Percentiles rank a stretch among this genome's conserved stretches.
Evolutionary conservation across 108 stramenopile genomes (phyloP).

Genomic region (Hondaea fermentalgiana): DNA sequence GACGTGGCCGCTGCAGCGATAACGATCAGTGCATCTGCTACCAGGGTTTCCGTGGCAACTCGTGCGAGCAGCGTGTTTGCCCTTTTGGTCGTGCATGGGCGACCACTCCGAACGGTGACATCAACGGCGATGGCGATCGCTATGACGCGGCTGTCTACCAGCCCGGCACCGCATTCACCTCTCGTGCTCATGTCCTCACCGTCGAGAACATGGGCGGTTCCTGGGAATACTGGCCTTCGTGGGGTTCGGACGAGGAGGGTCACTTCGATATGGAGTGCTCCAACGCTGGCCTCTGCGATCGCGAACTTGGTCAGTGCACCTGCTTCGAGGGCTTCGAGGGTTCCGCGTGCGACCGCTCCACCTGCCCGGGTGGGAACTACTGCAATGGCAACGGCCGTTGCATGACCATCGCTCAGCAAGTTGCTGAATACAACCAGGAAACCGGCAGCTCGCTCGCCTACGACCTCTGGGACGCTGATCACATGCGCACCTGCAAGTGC

Average conservation of each 20-base stretch:
- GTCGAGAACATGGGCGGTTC: conserved; percentile 18
- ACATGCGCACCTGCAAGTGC: conserved; percentile 57
- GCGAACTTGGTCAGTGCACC: conserved; percentile 55
- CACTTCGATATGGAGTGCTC: conserved; percentile 33
- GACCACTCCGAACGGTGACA: conserved; percentile 6
- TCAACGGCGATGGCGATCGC: conserved; percentile 28
- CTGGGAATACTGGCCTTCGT: conserved; percentile 14
- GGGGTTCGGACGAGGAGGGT: neutral
- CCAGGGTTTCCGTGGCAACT: conserved; percentile 42
- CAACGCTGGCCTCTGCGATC: conserved; percentile 61
- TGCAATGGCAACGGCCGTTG: conserved; percentile 62
- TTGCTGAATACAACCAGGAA: conserved; percentile 33
- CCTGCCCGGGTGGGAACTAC: conserved; percentile 49
- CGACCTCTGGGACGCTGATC: conserved; percentile 61
- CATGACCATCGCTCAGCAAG: conserved; percentile 54
- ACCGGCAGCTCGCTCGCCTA: conserved; percentile 51
- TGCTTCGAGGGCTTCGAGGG: conserved; percentile 75
- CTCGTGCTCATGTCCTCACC: neutral
- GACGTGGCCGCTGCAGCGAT: neutral
- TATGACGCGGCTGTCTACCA: conserved; percentile 43
- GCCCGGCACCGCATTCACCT: conserved; percentile 23
- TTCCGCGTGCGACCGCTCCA: conserved; percentile 62
- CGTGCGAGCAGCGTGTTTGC: conserved; percentile 62
- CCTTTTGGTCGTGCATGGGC: conserved; percentile 31
- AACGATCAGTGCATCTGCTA: conserved; percentile 44